Percentiles rank a stretch among this genome's conserved stretches.
Evolutionary conservation across 371 early-diverging fungal genomes (phyloP).

Genomic region (Syncephalis fuscata): DNA sequence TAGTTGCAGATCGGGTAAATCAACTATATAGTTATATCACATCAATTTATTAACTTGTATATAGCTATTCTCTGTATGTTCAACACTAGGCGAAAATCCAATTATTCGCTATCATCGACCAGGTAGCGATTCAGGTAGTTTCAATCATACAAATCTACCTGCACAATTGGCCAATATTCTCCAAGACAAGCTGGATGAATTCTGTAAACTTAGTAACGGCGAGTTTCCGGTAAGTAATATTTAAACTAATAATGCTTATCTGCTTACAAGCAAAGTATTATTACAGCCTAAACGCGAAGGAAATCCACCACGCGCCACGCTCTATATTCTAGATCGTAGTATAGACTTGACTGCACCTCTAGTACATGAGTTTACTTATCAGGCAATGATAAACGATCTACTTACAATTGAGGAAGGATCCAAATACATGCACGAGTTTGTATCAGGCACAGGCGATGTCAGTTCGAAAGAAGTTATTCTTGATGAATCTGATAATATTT

Average conservation of each 20-base stretch:
- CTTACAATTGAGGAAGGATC: constrained; percentile 55
- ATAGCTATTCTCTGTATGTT: constrained; percentile 51
- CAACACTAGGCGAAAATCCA: constrained; percentile 67
- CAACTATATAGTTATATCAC: constrained; percentile 3
- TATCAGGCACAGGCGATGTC: constrained; percentile 19
- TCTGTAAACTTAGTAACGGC: constrained; percentile 26
- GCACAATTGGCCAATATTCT: constrained; percentile 31
- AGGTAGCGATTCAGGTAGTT: constrained; percentile 20
- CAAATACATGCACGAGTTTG: constrained; percentile 32
- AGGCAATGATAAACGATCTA: constrained; percentile 83
- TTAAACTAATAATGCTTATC: not conserved
- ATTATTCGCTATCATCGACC: constrained; percentile 71
- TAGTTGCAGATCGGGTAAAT: constrained; percentile 42
- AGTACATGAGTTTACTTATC: constrained; percentile 88
- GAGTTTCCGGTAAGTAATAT: constrained; percentile 31
- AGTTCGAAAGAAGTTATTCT: constrained; percentile 34
- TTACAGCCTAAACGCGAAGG: constrained; percentile 38
- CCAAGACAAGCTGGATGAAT: constrained; percentile 36
- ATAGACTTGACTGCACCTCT: constrained; percentile 75
- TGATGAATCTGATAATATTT: constrained; percentile 59
- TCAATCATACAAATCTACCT: constrained; percentile 3
- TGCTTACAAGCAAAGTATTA: constrained; percentile 3
- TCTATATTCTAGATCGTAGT: constrained; percentile 80
- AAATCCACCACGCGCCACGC: constrained; percentile 42
- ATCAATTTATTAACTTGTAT: constrained; percentile 3